Evolutionary conservation across 73 alveolate genomes (phyloP).

Genomic region (Tetrahymena thermophila): DNA sequence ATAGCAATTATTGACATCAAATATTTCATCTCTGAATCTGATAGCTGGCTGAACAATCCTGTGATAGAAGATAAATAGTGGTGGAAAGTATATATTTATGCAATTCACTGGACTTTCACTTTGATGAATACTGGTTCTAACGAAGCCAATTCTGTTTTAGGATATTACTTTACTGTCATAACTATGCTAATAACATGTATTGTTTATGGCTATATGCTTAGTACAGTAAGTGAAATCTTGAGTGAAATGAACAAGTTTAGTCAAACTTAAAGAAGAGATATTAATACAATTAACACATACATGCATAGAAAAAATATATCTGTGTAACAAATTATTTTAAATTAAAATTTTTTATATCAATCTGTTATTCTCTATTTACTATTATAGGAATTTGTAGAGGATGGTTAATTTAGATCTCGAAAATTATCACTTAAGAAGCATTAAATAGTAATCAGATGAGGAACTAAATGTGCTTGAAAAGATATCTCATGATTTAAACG

Average conservation of each 20-base stretch:
- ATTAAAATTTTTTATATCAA: too few relatives aligned
- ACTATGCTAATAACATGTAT: neutral
- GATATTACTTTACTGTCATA: neutral
- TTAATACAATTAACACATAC: neutral
- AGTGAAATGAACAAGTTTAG: neutral
- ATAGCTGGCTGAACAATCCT: neutral
- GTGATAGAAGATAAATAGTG: neutral
- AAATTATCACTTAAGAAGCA: neutral
- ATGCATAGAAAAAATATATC: neutral
- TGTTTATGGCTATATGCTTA: neutral
- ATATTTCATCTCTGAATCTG: neutral
- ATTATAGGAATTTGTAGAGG: neutral
- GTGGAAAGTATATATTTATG: neutral
- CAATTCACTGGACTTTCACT: neutral
- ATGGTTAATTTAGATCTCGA: neutral
- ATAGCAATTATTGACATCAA: neutral
- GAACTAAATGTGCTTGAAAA: neutral
- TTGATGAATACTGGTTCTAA: neutral
- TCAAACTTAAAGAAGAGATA: neutral
- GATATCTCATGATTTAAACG: neutral
- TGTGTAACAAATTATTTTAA: neutral
- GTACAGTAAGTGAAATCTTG: neutral
- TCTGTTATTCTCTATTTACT: neutral
- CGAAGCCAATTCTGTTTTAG: neutral
- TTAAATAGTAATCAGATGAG: neutral